phyloP scores from a whole-genome alignment of 2,329 filamentous ascomycete species.

The Blumeria hordei region DNA sequence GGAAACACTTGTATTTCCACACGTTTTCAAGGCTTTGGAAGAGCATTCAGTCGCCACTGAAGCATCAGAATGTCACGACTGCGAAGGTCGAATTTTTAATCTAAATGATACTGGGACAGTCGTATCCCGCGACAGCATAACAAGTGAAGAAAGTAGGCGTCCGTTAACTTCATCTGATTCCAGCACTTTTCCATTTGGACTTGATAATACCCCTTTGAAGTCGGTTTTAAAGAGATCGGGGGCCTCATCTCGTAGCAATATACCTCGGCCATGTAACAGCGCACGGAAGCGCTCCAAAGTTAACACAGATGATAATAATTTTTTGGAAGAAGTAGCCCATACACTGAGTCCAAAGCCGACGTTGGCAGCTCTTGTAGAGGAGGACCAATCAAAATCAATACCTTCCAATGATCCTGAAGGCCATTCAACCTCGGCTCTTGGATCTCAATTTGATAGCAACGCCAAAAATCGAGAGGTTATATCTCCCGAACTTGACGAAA shows the following conservation, averaged over 20 bases:
- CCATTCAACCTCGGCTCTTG: background rate
- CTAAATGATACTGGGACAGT: background rate
- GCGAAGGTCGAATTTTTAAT: background rate
- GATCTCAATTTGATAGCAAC: too few relatives aligned
- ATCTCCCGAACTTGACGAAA: too few relatives aligned
- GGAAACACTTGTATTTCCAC: conserved; percentile 61
- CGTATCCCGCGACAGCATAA: background rate
- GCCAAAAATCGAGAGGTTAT: too few relatives aligned
- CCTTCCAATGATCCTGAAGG: background rate
- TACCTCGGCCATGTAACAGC: background rate
- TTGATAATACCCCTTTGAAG: background rate
- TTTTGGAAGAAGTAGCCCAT: background rate
- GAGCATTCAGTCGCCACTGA: conserved; percentile 29
- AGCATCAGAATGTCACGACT: background rate
- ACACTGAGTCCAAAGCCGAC: background rate
- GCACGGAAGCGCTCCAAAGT: background rate
- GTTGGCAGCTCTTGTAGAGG: background rate
- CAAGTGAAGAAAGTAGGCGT: background rate
- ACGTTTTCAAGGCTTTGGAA: conserved; percentile 67
- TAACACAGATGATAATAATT: background rate
- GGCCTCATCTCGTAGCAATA: background rate
- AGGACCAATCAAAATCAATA: background rate
- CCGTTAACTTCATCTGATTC: background rate
- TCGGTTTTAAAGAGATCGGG: background rate
- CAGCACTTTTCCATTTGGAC: background rate